Percentiles rank a stretch among this genome's conserved stretches.
phyloP scores from a whole-genome alignment of 2,329 filamentous ascomycete species.

The Cladosporium sphaerospermum region DNA sequence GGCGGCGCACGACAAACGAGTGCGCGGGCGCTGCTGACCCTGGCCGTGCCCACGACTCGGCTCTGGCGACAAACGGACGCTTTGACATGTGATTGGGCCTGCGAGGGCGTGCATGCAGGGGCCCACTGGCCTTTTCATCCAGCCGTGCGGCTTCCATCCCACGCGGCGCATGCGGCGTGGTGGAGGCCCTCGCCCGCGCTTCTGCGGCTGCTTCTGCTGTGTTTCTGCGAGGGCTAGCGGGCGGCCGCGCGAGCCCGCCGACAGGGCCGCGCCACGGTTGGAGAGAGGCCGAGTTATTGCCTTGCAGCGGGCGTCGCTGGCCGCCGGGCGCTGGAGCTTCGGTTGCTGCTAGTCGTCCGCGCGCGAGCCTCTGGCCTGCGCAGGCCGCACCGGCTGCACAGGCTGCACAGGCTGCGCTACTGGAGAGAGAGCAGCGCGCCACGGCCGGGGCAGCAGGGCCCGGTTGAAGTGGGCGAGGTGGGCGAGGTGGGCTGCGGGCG shows the following conservation, averaged over 20 bases:
- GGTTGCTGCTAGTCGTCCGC: neutral
- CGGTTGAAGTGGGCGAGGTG: too few species aligned
- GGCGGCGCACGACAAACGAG: too few species aligned
- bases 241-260: conserved; percentile 5
- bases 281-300: conserved; percentile 10
- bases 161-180: conserved; percentile 5
- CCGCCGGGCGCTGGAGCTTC: conserved; percentile 2
- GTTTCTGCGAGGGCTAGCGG: neutral
- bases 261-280: conserved; percentile 9
- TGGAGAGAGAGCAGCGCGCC: neutral
- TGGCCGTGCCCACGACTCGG: conserved; percentile 9
- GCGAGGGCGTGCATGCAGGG: conserved; percentile 2
- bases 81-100: conserved; percentile 10
- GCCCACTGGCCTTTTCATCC: conserved; percentile 6
- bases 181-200: too few species aligned
- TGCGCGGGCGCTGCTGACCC: conserved; percentile 7
- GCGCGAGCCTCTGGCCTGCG: too few species aligned
- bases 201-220: neutral
- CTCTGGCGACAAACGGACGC: neutral
- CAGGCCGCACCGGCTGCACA: too few species aligned
- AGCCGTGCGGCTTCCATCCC: conserved; percentile 11
- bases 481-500: too few species aligned
- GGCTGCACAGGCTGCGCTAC: too few species aligned
- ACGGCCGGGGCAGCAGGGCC: neutral
- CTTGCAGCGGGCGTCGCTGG: neutral